These are phyloP conservation scores for Pontederia crassipes DNA, from an alignment of 176 grass and related monocot genomes.

Conservation along the genomic window DNA sequence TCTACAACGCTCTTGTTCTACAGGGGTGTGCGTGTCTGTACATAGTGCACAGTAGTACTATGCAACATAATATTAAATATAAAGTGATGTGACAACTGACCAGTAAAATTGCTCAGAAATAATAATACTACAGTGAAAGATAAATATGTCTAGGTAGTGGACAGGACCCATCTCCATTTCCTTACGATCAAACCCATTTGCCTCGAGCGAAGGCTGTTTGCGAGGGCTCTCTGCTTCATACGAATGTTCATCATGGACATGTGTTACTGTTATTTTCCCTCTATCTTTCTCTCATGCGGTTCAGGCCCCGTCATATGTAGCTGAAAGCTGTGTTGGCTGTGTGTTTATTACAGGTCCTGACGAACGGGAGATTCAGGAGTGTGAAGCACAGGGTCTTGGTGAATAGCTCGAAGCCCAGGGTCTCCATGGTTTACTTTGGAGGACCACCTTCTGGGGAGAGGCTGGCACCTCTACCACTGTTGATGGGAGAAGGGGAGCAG, in stretches of 20 bases:
- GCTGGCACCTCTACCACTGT: slow-evolving; percentile 48
- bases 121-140: too few relatives aligned
- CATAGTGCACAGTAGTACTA: too few relatives aligned
- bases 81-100: too few relatives aligned
- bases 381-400: slow-evolving; percentile 85
- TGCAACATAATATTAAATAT: too few relatives aligned
- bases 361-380: slow-evolving; percentile 92
- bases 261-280: background rate
- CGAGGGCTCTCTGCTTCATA: too few relatives aligned
- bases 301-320: background rate
- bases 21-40: too few relatives aligned
- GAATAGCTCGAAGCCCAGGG: slow-evolving; percentile 44
- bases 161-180: too few relatives aligned
- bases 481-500: slow-evolving; percentile 43
- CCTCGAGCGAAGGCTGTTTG: too few relatives aligned
- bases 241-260: background rate
- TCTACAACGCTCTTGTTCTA: too few relatives aligned
- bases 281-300: background rate
- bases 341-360: slow-evolving; percentile 45
- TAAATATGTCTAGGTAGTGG: too few relatives aligned
- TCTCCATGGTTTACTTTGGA: slow-evolving; percentile 78
- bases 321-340: background rate
- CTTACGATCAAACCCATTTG: too few relatives aligned
- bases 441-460: slow-evolving; percentile 40
- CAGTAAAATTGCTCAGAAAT: too few relatives aligned